Evolutionary conservation across 805 yeast species (phyloP).

Genomic region (Saturnispora sanitii): DNA sequence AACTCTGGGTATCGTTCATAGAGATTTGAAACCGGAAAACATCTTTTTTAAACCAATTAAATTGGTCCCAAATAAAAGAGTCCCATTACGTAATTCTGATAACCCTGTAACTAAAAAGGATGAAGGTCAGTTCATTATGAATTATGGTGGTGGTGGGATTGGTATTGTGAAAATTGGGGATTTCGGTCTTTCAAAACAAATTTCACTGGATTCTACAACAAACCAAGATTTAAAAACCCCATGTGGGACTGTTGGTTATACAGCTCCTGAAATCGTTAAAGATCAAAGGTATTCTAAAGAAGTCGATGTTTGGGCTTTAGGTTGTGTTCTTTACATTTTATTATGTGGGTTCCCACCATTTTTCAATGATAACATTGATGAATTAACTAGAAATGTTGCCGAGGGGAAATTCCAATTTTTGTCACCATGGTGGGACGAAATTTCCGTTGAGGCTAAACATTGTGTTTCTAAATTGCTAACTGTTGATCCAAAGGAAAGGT

Average conservation of each 20-base stretch:
- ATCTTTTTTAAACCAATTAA: slow-evolving; percentile 55
- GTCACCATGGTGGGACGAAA: slow-evolving; percentile 87
- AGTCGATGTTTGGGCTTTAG: slow-evolving; percentile 98
- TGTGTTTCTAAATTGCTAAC: slow-evolving; percentile 59
- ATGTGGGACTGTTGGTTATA: slow-evolving; percentile 97
- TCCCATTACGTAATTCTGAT: slow-evolving; percentile 47
- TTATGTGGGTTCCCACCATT: slow-evolving; percentile 98
- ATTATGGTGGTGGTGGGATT: slow-evolving; percentile 87
- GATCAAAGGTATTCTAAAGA: slow-evolving; percentile 88
- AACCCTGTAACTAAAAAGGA: slow-evolving; percentile 64
- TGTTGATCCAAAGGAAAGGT: slow-evolving; percentile 59
- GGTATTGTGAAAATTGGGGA: slow-evolving; percentile 89
- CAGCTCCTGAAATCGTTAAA: slow-evolving; percentile 95
- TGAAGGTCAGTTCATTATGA: slow-evolving; percentile 76
- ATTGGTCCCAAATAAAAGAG: slow-evolving; percentile 31
- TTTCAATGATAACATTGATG: slow-evolving; percentile 72
- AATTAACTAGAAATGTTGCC: slow-evolving; percentile 70
- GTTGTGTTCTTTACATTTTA: slow-evolving; percentile 88
- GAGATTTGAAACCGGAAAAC: slow-evolving; percentile 80
- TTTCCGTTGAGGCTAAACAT: slow-evolving; percentile 55
- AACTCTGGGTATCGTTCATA: slow-evolving; percentile 67
- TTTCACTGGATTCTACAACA: slow-evolving; percentile 51
- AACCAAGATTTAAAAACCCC: slow-evolving; percentile 68
- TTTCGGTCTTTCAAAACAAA: slow-evolving; percentile 84
- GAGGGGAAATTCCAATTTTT: slow-evolving; percentile 66